phyloP scores from a whole-genome alignment of 1,284 basidiomycete species.

The Lignosus rhinocerotis region DNA sequence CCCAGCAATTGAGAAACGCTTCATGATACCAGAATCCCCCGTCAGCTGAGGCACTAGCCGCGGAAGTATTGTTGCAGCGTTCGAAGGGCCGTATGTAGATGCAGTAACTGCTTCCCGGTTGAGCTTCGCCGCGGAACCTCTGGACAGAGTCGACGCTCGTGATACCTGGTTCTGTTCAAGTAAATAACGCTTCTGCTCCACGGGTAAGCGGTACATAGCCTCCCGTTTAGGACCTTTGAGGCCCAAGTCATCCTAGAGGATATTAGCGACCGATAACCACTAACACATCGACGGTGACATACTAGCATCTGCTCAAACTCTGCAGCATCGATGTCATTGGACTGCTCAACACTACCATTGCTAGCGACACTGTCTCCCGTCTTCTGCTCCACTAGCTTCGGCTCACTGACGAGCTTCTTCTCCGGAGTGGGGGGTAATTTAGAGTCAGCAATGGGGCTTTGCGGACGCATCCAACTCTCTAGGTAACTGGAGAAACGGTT shows the following conservation, averaged over 20 bases:
- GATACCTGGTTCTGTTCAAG: constrained; percentile 51
- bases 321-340: constrained; percentile 42
- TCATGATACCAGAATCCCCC: constrained; percentile 66
- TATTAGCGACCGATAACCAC: constrained; percentile 11
- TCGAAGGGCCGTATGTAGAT: constrained; percentile 62
- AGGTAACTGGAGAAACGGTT: constrained; percentile 66
- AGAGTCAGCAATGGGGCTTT: constrained; percentile 39
- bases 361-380: constrained; percentile 33
- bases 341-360: constrained; percentile 11
- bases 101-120: constrained; percentile 34
- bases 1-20: constrained; percentile 70
- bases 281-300: constrained; percentile 26
- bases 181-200: constrained; percentile 70
- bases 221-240: constrained; percentile 70
- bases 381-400: constrained; percentile 50
- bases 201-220: constrained; percentile 65
- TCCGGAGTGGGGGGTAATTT: constrained; percentile 32
- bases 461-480: constrained; percentile 55
- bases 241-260: constrained; percentile 63
- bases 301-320: constrained; percentile 70
- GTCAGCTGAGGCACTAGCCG: constrained; percentile 68
- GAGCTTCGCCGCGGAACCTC: constrained; percentile 32
- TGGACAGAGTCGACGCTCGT: constrained; percentile 37
- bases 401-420: constrained; percentile 68
- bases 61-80: constrained; percentile 53